Conservation (phyloP, 2,329 filamentous ascomycete species). For the Basipetospora chlamydospora region DNA sequence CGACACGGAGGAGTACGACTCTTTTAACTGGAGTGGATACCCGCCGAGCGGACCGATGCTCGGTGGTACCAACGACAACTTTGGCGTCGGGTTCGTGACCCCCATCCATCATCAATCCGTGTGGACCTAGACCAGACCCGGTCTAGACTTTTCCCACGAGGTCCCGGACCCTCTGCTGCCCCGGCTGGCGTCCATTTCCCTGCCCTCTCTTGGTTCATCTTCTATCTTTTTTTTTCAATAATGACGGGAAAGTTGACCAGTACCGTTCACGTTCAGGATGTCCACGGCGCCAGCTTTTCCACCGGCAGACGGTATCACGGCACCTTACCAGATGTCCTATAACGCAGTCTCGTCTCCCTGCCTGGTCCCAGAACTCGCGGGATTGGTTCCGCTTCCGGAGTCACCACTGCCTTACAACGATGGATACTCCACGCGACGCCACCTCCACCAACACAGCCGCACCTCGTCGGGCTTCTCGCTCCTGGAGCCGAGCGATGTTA, state of each 20-base stretch:
- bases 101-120: conserved; percentile 38
- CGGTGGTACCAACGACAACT: conserved; percentile 21
- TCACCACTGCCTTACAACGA: conserved; percentile 23
- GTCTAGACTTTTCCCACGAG: background rate
- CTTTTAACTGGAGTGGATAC: conserved; percentile 30
- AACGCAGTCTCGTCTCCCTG: conserved; percentile 26
- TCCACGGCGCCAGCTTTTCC: conserved; percentile 2
- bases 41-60: conserved; percentile 22
- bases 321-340: conserved; percentile 1
- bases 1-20: conserved; percentile 41
- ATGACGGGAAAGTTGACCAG: conserved; percentile 2
- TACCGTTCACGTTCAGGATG: conserved; percentile 3
- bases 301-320: background rate
- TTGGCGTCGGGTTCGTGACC: conserved; percentile 44
- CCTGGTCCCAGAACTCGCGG: conserved; percentile 25
- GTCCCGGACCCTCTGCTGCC: background rate
- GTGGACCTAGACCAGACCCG: conserved; percentile 33
- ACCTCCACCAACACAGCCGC: conserved; percentile 1
- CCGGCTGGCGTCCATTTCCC: no score
- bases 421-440: background rate
- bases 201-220: background rate
- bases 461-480: conserved; percentile 1
- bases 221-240: background rate
- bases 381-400: conserved; percentile 30
- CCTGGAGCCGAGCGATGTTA: no score